Evolutionary conservation across 2,329 filamentous ascomycete species (phyloP).

Genomic region (Teratosphaeria gauchensis): DNA sequence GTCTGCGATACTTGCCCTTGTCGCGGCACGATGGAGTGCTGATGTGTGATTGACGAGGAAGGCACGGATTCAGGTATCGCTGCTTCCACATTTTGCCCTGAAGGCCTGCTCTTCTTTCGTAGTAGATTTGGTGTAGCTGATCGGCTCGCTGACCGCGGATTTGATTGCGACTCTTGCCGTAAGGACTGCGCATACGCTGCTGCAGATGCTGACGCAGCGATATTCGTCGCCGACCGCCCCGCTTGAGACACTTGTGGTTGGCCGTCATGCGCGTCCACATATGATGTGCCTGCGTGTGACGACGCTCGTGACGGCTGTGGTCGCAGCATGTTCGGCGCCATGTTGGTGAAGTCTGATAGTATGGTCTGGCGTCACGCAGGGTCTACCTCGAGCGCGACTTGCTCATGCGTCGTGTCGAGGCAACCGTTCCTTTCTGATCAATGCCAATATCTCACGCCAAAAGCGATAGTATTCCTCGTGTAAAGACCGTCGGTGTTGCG

Average conservation of each 20-base stretch:
- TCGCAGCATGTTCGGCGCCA: conserved; percentile 2
- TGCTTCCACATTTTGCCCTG: conserved; percentile 1
- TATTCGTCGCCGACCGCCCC: conserved; percentile 23
- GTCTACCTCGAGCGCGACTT: neutral
- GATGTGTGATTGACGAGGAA: neutral
- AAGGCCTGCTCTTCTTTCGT: conserved; percentile 9
- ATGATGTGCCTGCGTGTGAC: conserved; percentile 1
- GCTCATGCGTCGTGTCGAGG: neutral
- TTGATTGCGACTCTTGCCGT: conserved; percentile 18
- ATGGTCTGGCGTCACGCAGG: neutral
- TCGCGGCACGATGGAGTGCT: neutral
- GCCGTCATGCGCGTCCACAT: conserved; percentile 12
- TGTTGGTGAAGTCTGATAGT: neutral
- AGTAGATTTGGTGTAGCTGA: conserved; percentile 4
- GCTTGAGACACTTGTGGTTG: conserved; percentile 20
- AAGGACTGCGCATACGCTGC: conserved; percentile 26
- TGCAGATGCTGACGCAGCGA: conserved; percentile 26
- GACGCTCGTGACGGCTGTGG: conserved; percentile 5
- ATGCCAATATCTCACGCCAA: neutral
- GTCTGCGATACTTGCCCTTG: neutral
- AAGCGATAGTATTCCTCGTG: neutral
- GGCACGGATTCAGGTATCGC: neutral
- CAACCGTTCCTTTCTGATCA: neutral
- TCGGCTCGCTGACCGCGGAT: conserved; percentile 1
- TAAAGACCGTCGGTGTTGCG: neutral